These are phyloP conservation scores for Metarhizium humberi DNA, from an alignment of 2,329 filamentous ascomycete genomes.

Conservation along the genomic window DNA sequence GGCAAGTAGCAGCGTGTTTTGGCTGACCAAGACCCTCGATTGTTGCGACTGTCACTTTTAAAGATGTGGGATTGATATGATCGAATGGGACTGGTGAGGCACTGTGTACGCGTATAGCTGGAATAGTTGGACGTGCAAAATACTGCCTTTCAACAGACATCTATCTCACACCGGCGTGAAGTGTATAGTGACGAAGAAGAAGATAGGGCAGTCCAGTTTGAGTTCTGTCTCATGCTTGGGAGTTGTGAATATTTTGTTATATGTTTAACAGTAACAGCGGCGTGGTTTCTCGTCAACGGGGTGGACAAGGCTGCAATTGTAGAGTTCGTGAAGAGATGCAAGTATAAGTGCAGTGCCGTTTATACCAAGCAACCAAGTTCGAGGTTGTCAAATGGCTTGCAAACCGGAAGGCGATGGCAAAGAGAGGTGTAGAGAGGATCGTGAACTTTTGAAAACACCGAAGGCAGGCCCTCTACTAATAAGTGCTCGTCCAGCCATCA, in stretches of 20 bases:
- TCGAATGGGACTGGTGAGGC: slow-evolving; percentile 13
- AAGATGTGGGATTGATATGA: slow-evolving; percentile 1
- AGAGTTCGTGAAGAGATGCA: neutral
- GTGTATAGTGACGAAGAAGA: neutral
- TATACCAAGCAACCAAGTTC: neutral
- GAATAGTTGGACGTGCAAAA: slow-evolving; percentile 14
- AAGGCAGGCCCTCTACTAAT: slow-evolving; percentile 7
- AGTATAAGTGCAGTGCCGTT: neutral
- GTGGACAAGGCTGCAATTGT: neutral
- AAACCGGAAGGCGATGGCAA: neutral
- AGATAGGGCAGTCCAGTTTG: neutral
- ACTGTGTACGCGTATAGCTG: slow-evolving; percentile 14
- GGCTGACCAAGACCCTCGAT: neutral
- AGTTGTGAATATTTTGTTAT: neutral
- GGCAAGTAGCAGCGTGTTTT: neutral
- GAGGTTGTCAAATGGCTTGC: neutral
- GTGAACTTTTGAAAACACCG: neutral
- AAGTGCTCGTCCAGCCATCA: neutral
- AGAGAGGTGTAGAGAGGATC: neutral
- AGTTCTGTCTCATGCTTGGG: neutral
- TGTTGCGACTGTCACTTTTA: slow-evolving; percentile 1
- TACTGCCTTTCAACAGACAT: slow-evolving; percentile 13
- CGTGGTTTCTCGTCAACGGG: neutral
- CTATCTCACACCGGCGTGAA: slow-evolving; percentile 14
- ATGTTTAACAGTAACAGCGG: neutral